These are phyloP conservation scores for Xylaria digitata DNA, from an alignment of 2,329 filamentous ascomycete species.

Conservation along the genomic window DNA sequence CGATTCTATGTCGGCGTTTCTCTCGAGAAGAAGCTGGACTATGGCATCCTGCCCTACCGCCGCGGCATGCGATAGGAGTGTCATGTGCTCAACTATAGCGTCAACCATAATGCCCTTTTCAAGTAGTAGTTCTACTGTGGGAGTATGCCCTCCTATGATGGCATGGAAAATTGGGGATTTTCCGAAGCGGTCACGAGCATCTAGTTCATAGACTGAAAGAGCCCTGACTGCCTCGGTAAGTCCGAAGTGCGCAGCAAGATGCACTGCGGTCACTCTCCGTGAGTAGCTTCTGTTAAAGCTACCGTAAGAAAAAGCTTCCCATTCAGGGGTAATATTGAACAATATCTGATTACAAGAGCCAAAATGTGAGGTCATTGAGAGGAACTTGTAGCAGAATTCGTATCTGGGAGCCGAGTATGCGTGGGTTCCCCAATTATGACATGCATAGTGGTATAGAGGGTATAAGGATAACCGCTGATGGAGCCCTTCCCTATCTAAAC, in stretches of 20 bases:
- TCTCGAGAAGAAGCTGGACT: too few relatives aligned
- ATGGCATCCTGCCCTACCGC: too few relatives aligned
- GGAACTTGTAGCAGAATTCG: not conserved
- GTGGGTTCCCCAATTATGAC: too few relatives aligned
- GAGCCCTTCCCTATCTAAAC: too few relatives aligned
- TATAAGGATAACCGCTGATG: too few relatives aligned
- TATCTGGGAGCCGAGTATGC: not conserved
- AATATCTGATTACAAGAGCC: slow-evolving; percentile 1
- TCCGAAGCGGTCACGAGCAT: not conserved
- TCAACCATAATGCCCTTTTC: not conserved
- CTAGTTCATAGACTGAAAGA: not conserved
- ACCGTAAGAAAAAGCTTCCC: too few relatives aligned
- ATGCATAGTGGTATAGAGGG: too few relatives aligned
- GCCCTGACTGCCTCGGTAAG: not conserved
- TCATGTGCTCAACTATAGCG: too few relatives aligned
- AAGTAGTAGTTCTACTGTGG: not conserved
- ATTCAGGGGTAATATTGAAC: not conserved
- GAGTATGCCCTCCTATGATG: not conserved
- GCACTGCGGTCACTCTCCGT: not conserved
- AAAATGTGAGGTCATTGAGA: not conserved
- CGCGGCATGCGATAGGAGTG: too few relatives aligned
- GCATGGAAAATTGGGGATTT: not conserved
- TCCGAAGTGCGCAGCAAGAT: slow-evolving; percentile 13
- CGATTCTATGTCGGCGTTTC: too few relatives aligned
- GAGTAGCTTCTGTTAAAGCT: too few relatives aligned